Base-by-base conservation (phyloP, 2,329 filamentous ascomycete species). In the Emergomyces orientalis region DNA sequence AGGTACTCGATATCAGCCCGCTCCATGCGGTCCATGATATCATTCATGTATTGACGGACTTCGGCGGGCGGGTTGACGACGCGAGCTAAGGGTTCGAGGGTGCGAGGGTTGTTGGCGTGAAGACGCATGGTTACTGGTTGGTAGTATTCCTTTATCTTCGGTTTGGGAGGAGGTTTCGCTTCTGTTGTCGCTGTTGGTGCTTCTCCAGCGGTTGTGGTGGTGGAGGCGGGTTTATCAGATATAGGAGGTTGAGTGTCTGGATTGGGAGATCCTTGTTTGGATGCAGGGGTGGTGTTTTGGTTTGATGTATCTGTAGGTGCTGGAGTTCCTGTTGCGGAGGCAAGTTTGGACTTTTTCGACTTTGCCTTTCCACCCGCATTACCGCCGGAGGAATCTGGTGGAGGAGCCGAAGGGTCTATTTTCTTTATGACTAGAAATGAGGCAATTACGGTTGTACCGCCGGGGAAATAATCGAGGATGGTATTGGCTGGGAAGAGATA, bases 91-190 rank as follows among this genome's bases (percentile, higher is more conserved):
- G 82, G 80, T 62, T 84, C 81, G 17, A 86, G 76, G 17, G 82
- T 76, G 45, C 80, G 78, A 22, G 81, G 76, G 60, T 82, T 79
- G 32, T 77, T 73, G 58, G 81, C 80, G 45, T 80, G 77, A 51
- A 87, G 77, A 49, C 83, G 80, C 64, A 86, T 81, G 1, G 85
- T 87, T 59, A 81, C 73, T 17, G 79, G 79, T 67, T 81, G 78
- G 69, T 79, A 81, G 67, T 79, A 81, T 65, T 79, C 78, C 65
- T 77, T 77, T 3, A 76, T 62, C 14, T 67, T 69, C 25, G 67
- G 57, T n/a, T 59, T 59, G 25, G 41, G 41, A 11, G 57, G 56
- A 17, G 32, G 39, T 69, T 27, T 64, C 47, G 11, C 52, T 60
- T 39, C 22, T 63, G 34, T 67, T 68, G 54, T 66, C 64, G 45